Conservation (phyloP, 768 basidiomycete genomes). For the Solioccasus polychromus region DNA sequence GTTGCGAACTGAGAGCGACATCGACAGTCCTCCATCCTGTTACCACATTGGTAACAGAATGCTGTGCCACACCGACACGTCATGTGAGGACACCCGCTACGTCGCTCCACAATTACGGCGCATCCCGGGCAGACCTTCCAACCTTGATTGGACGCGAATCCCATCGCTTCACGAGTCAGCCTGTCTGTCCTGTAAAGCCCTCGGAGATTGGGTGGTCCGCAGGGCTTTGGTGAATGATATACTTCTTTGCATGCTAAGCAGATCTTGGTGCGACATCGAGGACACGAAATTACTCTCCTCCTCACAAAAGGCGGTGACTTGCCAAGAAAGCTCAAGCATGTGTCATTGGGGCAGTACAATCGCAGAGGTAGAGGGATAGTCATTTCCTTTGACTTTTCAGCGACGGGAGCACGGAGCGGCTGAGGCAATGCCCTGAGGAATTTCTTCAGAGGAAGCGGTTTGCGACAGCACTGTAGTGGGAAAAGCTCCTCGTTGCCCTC, state of each 20-base stretch:
- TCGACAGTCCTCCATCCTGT: background rate
- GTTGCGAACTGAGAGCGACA: too few species aligned
- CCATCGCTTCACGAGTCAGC: background rate
- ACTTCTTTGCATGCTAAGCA: background rate
- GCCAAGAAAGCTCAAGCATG: background rate
- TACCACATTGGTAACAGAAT: background rate
- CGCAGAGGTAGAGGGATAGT: background rate
- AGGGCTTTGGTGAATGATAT: background rate
- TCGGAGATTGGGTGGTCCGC: too few species aligned
- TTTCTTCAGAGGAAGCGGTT: background rate
- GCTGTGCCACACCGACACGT: background rate
- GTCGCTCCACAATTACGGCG: background rate
- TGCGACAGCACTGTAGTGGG: background rate
- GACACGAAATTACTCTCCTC: background rate
- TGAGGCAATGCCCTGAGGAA: background rate
- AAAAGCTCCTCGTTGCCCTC: background rate
- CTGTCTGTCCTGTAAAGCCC: too few species aligned
- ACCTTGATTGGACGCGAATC: background rate
- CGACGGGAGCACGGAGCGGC: background rate
- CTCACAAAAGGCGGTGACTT: background rate
- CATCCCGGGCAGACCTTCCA: conserved; percentile 2
- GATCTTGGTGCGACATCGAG: background rate
- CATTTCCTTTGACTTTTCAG: background rate
- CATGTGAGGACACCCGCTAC: background rate
- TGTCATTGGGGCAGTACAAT: background rate